Conservation (phyloP, 257 asterid genomes). For the Solanum pinnatisectum region DNA sequence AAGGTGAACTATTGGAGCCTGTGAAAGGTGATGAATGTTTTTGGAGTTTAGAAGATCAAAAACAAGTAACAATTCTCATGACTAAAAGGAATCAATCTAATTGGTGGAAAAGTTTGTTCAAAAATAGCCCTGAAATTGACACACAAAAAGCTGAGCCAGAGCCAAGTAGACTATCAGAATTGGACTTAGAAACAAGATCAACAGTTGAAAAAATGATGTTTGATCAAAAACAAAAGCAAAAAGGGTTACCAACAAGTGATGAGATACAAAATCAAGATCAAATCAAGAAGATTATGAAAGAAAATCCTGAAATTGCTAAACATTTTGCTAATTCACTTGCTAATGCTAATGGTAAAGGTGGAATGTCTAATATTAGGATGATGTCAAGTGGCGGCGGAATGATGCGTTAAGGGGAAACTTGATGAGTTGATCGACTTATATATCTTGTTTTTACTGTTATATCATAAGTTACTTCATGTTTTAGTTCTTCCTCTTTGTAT, state of each 20-base stretch:
- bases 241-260: constrained; percentile 66
- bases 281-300: constrained; percentile 52
- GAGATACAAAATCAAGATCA: constrained; percentile 70
- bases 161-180: constrained; percentile 54
- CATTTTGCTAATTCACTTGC: not conserved
- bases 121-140: constrained; percentile 78
- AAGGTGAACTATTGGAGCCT: constrained; percentile 46
- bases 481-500: not conserved
- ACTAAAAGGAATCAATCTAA: constrained; percentile 77
- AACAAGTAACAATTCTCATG: constrained; percentile 51
- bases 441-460: not conserved
- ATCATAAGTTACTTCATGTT: not conserved
- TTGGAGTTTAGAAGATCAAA: constrained; percentile 91
- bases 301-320: not conserved
- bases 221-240: constrained; percentile 59
- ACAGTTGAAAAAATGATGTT: constrained; percentile 90
- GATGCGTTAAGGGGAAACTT: not conserved
- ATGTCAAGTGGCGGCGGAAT: not conserved
- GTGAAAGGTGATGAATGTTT: constrained; percentile 74
- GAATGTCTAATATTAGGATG: not conserved
- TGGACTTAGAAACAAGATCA: constrained; percentile 76
- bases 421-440: not conserved
- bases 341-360: not conserved
- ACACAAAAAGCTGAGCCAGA: constrained; percentile 88
- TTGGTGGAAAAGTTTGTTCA: constrained; percentile 82